These are phyloP conservation scores for Pseudogymnoascus sp. DNA, from an alignment of 2,329 filamentous ascomycete species.

Conservation along the genomic window DNA sequence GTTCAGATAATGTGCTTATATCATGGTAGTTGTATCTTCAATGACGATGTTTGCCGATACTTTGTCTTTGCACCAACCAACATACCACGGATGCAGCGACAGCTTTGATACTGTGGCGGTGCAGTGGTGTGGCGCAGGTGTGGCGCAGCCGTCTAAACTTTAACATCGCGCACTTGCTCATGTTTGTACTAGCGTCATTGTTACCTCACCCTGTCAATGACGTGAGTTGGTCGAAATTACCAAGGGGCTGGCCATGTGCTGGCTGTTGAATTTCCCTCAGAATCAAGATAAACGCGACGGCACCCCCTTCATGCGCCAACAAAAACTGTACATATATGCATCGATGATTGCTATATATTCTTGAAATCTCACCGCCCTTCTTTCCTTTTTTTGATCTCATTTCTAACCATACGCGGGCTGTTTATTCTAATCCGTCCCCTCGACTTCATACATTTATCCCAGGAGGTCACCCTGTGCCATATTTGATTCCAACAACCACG, in stretches of 20 bases:
- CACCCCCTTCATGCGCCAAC: neutral
- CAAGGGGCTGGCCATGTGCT: constrained; percentile 3
- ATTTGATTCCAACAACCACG: neutral
- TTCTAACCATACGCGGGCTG: neutral
- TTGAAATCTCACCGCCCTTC: neutral
- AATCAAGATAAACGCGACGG: constrained; percentile 9
- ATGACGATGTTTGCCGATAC: neutral
- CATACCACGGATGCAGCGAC: constrained; percentile 1
- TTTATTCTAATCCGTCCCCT: neutral
- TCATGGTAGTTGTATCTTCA: constrained; percentile 1
- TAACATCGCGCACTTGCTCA: neutral
- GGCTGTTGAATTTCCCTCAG: neutral
- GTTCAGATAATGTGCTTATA: constrained; percentile 5
- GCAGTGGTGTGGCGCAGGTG: neutral
- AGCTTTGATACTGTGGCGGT: constrained; percentile 7
- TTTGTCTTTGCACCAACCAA: constrained; percentile 6
- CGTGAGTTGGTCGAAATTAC: neutral
- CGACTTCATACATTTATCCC: neutral
- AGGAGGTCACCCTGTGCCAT: neutral
- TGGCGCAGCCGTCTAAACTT: neutral
- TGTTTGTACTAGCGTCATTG: neutral
- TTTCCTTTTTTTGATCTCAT: neutral
- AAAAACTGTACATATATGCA: neutral
- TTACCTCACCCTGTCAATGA: neutral
- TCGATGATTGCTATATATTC: neutral